Base-by-base conservation (phyloP, 2,329 filamentous ascomycete genomes). In the Fusarium mangiferae region DNA sequence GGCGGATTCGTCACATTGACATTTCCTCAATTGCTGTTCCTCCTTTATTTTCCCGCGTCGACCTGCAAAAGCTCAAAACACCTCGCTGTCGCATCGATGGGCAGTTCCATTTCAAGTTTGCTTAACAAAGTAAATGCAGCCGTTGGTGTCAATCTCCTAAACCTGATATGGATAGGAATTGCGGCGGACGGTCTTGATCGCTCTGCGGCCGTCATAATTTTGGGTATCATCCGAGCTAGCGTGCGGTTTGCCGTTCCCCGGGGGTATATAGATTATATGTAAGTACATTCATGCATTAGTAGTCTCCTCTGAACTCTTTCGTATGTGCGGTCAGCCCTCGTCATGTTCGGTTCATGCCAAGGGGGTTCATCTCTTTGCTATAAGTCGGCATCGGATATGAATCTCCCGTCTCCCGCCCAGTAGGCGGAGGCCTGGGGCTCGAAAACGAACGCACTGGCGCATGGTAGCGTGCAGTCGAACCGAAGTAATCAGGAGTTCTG, bases 261-360 rank as follows among this genome's bases (percentile, higher is more conserved):
- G 51, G 56, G 38, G 52, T 62, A 14, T 70, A 52, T 64, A 39
- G 39, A 72, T 74, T 74, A 72, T 48, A n/a, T 46, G 46, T 46
- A 57, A 39, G 66, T 64, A 39, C 41, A 30, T 63, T 57, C 41
- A 46, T 68, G 54, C 20, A 62, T 73, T 61, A 68, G 28, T 59
- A 41, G 62, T 54, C 59, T 44, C 46, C 45, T 56, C 45, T 42
- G 48, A 35, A n/a, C 52, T 42, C 22, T 63, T 51, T 66, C 59
- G 58, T 65, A 49, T 28, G 38, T n/a, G 24, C 55, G 15, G 38
- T 38, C 35, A 33, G 9, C 35, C n/a, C 51, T 46, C 24, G 63
- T 83, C 81, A 88, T 83, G 89, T 85, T 76, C 85, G 84, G 79
- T 90, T 89, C 87, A 90, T 89, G 62, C 84, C 86, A 28, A 90